These are phyloP conservation scores for Phycomyces blakesleeanus DNA, from an alignment of 192 early-diverging fungal genomes.

Conservation along the genomic window DNA sequence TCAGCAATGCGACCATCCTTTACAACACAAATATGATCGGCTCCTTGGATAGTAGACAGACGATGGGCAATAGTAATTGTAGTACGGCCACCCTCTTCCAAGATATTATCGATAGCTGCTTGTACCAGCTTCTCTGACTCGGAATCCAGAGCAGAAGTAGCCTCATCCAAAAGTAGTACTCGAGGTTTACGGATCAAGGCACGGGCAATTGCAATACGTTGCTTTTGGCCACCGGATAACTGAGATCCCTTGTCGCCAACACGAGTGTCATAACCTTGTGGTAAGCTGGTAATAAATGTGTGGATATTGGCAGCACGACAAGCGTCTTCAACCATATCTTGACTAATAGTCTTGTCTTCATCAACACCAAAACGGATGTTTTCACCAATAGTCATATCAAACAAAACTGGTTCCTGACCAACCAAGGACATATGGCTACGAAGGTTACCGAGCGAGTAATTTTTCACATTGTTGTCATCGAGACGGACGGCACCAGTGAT, in stretches of 20 bases:
- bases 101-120: constrained; percentile 62
- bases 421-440: constrained; percentile 76
- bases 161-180: constrained; percentile 82
- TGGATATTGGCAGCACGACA: constrained; percentile 61
- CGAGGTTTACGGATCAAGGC: constrained; percentile 84
- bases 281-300: constrained; percentile 52
- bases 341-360: constrained; percentile 35
- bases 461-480: constrained; percentile 53
- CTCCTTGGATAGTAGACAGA: constrained; percentile 66
- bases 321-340: constrained; percentile 50
- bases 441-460: constrained; percentile 60
- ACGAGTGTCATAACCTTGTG: constrained; percentile 60
- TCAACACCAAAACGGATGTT: constrained; percentile 76
- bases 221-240: constrained; percentile 69
- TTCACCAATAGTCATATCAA: constrained; percentile 77
- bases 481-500: constrained; percentile 56
- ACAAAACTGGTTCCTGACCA: constrained; percentile 87
- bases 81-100: constrained; percentile 57
- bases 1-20: constrained; percentile 62
- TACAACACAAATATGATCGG: constrained; percentile 67
- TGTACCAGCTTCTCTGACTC: constrained; percentile 71
- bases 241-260: constrained; percentile 67
- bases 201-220: constrained; percentile 85
- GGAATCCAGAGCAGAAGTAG: constrained; percentile 70
- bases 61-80: constrained; percentile 75